Base-by-base conservation (phyloP, 106 monocot species). In the Acorus gramineus region DNA sequence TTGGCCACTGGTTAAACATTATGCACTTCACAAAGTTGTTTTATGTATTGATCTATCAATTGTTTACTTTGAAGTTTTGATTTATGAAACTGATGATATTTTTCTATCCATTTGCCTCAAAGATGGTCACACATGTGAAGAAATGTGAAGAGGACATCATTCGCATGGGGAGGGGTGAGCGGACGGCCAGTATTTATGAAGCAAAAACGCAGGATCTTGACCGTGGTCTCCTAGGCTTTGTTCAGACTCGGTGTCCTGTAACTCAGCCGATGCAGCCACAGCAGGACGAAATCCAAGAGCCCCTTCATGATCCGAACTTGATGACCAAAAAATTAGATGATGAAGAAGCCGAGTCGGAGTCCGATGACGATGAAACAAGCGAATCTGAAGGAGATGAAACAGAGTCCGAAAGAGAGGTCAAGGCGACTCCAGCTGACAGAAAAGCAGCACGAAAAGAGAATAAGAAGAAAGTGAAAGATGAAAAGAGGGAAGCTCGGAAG, bases 391-490 rank as follows among this genome's bases (percentile, higher is more conserved):
- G 28, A 43, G 83, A 81, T 42, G 63, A 12, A 60, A 61, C 60
- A 2, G 14, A 4, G 5, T 28, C 49, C 8, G 78, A 69, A 13
- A 48, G 44, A 42, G 79, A 66, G 45, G 50, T 55, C 0, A 85
- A 81, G 67, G 47, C 70, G 63, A 72, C 57, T 12, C 74, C 74
- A 4, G 85, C 60, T 4, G 80, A 90, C 53, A 91, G 53, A 50
- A 90, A 66, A 68, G 77, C 79, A 52, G 90, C 82, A 10, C 71
- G 96, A 13, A 96, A 96, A 50, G 87, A 95, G 68, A 74, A 96
- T 61, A 96, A 96, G 76, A 90, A 87, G 79, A 96, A 96, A 66
- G 90, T 96, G 56, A 96, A 83, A 66, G 96, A 90, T 55, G 90
- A 96, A 71, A 96, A 91, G 59, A 84, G 90, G 57, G 96, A 96